A percentile compares a stretch with the other conserved stretches of the same genome.
Evolutionary conservation across 345 rosid species (phyloP).

Genomic region (Iberis pinnata): DNA sequence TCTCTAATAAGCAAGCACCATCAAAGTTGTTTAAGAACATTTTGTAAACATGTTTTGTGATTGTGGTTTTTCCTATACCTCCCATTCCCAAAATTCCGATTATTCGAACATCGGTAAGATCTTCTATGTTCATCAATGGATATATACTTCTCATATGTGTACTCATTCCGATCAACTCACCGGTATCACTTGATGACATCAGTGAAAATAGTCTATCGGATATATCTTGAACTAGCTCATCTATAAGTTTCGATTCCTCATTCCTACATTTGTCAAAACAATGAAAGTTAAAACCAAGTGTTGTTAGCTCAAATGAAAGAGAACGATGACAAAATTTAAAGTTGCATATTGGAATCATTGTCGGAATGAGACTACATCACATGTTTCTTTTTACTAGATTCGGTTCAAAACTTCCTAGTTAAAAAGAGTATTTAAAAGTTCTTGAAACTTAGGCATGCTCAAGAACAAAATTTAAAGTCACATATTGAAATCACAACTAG

Average conservation of each 20-base stretch:
- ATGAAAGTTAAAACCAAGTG: neutral
- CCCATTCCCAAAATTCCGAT: constrained; percentile 45
- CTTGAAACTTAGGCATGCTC: no score
- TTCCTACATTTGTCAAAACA: constrained; percentile 15
- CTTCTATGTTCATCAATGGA: constrained; percentile 6
- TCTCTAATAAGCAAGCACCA: constrained; percentile 32
- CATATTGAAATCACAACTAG: no score
- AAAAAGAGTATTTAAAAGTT: no score
- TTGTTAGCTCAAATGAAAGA: no score
- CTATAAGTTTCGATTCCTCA: constrained; percentile 28
- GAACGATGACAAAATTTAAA: no score
- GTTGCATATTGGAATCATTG: no score
- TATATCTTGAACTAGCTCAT: constrained; percentile 27
- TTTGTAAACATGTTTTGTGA: constrained; percentile 36
- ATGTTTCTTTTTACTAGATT: no score
- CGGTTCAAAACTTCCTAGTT: no score
- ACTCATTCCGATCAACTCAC: constrained; percentile 31
- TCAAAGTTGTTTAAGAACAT: constrained; percentile 29
- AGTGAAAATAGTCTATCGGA: constrained; percentile 17
- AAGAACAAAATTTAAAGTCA: no score
- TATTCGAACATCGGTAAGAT: constrained; percentile 14
- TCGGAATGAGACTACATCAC: no score
- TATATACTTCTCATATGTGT: constrained; percentile 18
- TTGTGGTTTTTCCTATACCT: constrained; percentile 51
- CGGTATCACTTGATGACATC: neutral